These are phyloP conservation scores for Rhododendron mucronatum DNA, from an alignment of 148 eudicot species.

Conservation along the genomic window DNA sequence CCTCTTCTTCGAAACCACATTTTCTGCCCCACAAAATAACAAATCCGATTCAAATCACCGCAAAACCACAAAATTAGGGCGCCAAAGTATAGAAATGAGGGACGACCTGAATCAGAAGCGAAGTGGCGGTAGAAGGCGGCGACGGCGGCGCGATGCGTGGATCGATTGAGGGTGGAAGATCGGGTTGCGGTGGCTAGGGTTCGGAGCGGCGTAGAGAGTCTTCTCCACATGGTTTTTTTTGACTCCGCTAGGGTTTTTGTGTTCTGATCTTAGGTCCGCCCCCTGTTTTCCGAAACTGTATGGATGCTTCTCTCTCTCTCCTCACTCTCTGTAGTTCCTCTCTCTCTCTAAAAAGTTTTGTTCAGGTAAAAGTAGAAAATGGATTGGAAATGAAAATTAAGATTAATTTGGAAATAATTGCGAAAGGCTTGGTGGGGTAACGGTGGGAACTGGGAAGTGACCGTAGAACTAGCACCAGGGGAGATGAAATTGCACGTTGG, in stretches of 20 bases:
- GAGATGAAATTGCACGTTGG: not conserved
- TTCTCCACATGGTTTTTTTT: slow-evolving; percentile 48
- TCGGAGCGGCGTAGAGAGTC: slow-evolving; percentile 44
- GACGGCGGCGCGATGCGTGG: slow-evolving; percentile 14
- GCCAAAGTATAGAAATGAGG: not conserved
- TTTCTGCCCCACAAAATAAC: slow-evolving; percentile 11
- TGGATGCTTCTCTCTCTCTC: not conserved
- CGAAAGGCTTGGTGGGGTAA: not conserved
- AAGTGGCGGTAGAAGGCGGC: slow-evolving; percentile 39
- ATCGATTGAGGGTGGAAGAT: slow-evolving; percentile 11
- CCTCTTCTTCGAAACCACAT: slow-evolving; percentile 29
- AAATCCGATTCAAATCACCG: not conserved
- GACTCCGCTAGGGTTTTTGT: slow-evolving; percentile 15
- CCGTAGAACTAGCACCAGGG: not conserved
- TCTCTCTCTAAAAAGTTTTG: not conserved
- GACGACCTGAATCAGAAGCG: slow-evolving; percentile 42
- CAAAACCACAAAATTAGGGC: not conserved
- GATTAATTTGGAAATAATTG: not conserved
- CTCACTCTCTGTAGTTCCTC: not conserved
- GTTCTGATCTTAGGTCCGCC: slow-evolving; percentile 31
- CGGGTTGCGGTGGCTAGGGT: slow-evolving; percentile 49
- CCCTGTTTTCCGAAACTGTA: not conserved
- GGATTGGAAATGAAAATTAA: not conserved
- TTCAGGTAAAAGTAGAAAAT: not conserved
- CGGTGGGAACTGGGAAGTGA: not conserved